Conservation (phyloP, 1,139 yeast species). For the Yamadazyma diddensiae region DNA sequence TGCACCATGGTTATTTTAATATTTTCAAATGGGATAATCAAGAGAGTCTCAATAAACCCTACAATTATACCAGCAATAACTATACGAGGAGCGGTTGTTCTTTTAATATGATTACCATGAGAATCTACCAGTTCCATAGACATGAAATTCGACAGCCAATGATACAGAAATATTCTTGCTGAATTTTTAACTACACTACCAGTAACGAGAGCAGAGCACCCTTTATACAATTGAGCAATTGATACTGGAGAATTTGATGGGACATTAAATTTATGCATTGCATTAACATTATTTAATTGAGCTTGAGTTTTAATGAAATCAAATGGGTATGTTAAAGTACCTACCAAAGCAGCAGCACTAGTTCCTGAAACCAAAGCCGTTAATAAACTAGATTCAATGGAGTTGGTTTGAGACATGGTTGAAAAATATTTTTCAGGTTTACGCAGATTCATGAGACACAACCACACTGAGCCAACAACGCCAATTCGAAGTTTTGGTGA, state of each 20-base stretch:
- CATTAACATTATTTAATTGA: conserved; percentile 49
- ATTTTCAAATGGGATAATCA: conserved; percentile 90
- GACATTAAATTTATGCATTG: conserved; percentile 33
- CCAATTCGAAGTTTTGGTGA: conserved; percentile 4
- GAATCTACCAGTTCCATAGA: conserved; percentile 43
- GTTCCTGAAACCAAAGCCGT: conserved; percentile 76
- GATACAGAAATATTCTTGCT: conserved; percentile 71
- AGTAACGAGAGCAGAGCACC: conserved; percentile 74
- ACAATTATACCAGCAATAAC: conserved; percentile 86
- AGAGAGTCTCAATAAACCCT: conserved; percentile 74
- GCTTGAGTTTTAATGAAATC: conserved; percentile 77
- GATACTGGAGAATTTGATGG: conserved; percentile 40
- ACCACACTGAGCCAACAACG: conserved; percentile 9
- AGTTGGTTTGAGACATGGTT: conserved; percentile 5
- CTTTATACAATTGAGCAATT: conserved; percentile 55
- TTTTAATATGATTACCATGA: conserved; percentile 30
- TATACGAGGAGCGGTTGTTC: conserved; percentile 66
- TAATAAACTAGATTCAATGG: conserved; percentile 32
- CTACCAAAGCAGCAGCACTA: conserved; percentile 69
- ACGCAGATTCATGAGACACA: conserved; percentile 1
- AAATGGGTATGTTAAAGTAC: conserved; percentile 76
- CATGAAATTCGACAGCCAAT: conserved; percentile 76
- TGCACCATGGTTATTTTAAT: conserved; percentile 86
- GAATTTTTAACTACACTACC: conserved; percentile 75
- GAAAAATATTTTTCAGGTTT: conserved; percentile 4